Evolutionary conservation across 257 asterid species (phyloP).

Genomic region (Nicotiana otophora): DNA sequence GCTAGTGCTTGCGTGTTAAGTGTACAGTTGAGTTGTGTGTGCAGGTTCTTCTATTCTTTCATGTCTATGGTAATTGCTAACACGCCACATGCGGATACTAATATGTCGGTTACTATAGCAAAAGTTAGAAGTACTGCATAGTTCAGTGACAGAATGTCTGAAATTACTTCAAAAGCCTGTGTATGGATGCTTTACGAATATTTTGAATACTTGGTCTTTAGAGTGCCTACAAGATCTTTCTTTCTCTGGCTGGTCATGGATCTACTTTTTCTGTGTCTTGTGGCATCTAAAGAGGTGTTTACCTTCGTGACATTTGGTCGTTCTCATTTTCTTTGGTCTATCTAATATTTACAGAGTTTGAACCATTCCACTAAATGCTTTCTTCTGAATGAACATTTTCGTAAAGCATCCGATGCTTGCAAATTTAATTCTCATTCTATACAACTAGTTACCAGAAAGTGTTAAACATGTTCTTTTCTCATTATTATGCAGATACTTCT

Average conservation of each 20-base stretch:
- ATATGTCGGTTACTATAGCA: background rate
- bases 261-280: background rate
- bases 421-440: background rate
- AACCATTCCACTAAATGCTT: background rate
- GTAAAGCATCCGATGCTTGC: background rate
- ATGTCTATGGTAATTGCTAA: background rate
- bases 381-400: background rate
- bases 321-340: background rate
- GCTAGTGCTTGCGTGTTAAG: background rate
- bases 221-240: background rate
- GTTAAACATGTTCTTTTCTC: background rate
- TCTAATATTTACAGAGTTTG: background rate
- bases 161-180: background rate
- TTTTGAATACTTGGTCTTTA: background rate
- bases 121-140: background rate
- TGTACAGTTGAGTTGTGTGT: background rate
- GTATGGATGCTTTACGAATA: background rate
- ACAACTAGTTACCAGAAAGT: background rate
- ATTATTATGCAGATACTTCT: conserved; percentile 51
- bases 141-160: background rate
- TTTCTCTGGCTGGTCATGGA: background rate
- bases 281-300: background rate
- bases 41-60: background rate
- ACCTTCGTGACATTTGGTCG: background rate
- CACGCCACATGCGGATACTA: background rate